These are phyloP conservation scores for Aristolochia fimbriata DNA, from an alignment of 164 flowering plant species.

Conservation along the genomic window DNA sequence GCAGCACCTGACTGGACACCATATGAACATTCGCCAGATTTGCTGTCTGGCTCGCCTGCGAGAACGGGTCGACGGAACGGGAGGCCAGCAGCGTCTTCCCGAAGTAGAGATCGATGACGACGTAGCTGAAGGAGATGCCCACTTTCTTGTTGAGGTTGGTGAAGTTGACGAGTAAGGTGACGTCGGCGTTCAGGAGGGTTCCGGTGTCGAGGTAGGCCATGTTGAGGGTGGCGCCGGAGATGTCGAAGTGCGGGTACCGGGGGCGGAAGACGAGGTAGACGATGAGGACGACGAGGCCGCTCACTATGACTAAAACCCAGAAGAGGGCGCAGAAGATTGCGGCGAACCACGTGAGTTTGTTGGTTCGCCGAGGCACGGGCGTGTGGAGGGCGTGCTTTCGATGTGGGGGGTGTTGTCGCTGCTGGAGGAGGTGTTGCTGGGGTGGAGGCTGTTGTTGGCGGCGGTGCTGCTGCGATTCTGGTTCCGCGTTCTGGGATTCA, in stretches of 20 bases:
- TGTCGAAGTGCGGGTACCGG: slow-evolving; percentile 42
- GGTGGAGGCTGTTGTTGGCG: too few species aligned
- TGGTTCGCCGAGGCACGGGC: slow-evolving; percentile 14
- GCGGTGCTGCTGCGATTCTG: too few species aligned
- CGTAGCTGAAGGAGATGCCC: slow-evolving; percentile 40
- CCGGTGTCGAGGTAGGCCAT: slow-evolving; percentile 75
- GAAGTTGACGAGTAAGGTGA: slow-evolving; percentile 55
- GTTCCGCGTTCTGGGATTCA: too few species aligned
- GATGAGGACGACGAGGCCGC: slow-evolving; percentile 52
- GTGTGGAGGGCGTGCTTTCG: not conserved
- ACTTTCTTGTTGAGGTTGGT: slow-evolving; percentile 67
- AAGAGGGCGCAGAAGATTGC: slow-evolving; percentile 50
- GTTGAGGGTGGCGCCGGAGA: slow-evolving; percentile 46
- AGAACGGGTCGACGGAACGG: slow-evolving; percentile 40
- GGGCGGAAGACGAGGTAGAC: slow-evolving; percentile 69
- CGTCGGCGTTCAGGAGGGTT: slow-evolving; percentile 56
- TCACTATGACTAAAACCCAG: slow-evolving; percentile 41
- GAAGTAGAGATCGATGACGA: slow-evolving; percentile 42
- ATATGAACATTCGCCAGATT: slow-evolving; percentile 31
- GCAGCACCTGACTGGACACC: slow-evolving; percentile 53
- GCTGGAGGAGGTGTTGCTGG: not conserved
- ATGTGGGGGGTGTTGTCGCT: not conserved
- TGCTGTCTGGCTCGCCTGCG: slow-evolving; percentile 18
- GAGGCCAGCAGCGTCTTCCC: slow-evolving; percentile 36
- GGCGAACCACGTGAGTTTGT: slow-evolving; percentile 33